Percentiles rank a stretch among this genome's conserved stretches.
These are phyloP conservation scores for Firmiana major DNA, from an alignment of 345 rosid genomes.

Conservation along the genomic window DNA sequence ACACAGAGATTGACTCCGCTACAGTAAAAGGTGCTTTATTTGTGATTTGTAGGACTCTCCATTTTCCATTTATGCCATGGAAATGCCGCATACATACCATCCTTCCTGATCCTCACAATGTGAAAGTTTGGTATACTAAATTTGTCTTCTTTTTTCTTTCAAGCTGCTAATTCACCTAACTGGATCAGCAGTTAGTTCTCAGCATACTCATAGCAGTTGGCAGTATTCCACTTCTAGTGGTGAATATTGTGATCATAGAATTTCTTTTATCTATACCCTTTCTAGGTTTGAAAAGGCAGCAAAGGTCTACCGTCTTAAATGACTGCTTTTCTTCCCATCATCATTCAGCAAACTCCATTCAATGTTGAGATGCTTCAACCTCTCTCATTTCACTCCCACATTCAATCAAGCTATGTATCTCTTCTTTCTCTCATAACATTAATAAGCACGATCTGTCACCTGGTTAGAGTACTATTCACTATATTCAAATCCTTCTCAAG, in stretches of 20 bases:
- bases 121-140: too few species aligned
- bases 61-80: too few species aligned
- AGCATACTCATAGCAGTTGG: neutral
- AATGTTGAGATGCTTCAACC: conserved; percentile 2
- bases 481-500: neutral
- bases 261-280: neutral
- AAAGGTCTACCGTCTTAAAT: neutral
- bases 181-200: neutral
- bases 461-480: neutral
- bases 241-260: neutral
- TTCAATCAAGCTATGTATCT: neutral
- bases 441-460: neutral
- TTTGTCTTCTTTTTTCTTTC: neutral
- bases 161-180: neutral
- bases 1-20: too few species aligned
- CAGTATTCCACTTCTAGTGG: neutral
- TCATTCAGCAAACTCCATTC: neutral
- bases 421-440: neutral
- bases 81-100: too few species aligned
- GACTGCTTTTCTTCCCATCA: neutral
- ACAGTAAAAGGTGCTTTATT: too few species aligned
- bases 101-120: too few species aligned
- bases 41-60: too few species aligned
- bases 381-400: neutral
- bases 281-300: neutral